Evolutionary conservation across 2,329 filamentous ascomycete species (phyloP).

Genomic region (Arthroderma sp.): DNA sequence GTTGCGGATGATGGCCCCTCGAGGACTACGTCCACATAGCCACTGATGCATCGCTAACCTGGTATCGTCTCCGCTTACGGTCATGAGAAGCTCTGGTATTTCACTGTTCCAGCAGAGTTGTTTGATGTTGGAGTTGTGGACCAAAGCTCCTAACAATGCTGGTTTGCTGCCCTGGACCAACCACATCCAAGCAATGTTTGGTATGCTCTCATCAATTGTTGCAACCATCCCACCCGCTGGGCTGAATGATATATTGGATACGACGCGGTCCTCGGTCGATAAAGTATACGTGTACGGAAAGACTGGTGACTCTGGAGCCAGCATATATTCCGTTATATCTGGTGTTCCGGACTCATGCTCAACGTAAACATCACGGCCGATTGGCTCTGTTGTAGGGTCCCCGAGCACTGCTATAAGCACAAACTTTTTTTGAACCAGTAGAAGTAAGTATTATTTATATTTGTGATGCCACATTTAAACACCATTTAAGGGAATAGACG

Average conservation of each 20-base stretch:
- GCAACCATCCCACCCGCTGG: constrained; percentile 27
- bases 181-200: constrained; percentile 38
- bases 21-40: constrained; percentile 12
- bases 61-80: constrained; percentile 26
- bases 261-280: constrained; percentile 24
- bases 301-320: constrained; percentile 29
- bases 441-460: neutral
- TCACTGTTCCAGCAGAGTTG: constrained; percentile 32
- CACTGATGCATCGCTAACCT: constrained; percentile 23
- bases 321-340: constrained; percentile 24
- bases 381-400: constrained; percentile 25
- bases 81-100: constrained; percentile 28
- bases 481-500: constrained; percentile 7
- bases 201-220: constrained; percentile 29
- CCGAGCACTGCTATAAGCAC: constrained; percentile 24
- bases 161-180: constrained; percentile 20
- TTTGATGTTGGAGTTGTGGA: constrained; percentile 33
- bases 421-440: constrained; percentile 9
- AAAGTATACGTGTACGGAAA: constrained; percentile 23
- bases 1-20: constrained; percentile 8
- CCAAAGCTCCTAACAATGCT: constrained; percentile 25
- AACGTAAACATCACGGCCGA: constrained; percentile 20
- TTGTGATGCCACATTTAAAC: neutral
- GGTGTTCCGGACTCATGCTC: constrained; percentile 27
- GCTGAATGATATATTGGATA: constrained; percentile 32